A percentile compares a stretch with the other conserved stretches of the same genome.
Conservation (phyloP, 2,329 filamentous ascomycete genomes). For the Aspergillus luchuensis region DNA sequence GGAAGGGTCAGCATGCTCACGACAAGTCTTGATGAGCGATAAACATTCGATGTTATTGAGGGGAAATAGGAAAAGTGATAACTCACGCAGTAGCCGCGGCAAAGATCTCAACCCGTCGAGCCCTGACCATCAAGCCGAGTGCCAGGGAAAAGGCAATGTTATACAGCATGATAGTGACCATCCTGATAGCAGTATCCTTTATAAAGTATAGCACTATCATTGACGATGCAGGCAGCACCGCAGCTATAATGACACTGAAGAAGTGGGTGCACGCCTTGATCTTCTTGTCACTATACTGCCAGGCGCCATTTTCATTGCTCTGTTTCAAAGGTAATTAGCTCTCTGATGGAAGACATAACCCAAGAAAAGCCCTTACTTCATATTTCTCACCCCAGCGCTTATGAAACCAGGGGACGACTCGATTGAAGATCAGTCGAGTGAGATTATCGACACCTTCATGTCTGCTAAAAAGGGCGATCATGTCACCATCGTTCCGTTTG, state of each 20-base stretch:
- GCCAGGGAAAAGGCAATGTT: conserved; percentile 5
- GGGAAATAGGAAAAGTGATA: no score
- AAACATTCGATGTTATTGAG: no score
- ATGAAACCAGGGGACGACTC: conserved; percentile 3
- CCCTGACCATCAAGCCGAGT: conserved; percentile 3
- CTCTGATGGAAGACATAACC: background rate
- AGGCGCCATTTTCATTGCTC: background rate
- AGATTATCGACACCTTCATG: conserved; percentile 3
- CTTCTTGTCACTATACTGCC: background rate
- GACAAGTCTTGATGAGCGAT: background rate
- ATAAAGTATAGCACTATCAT: conserved; percentile 7
- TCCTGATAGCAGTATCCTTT: background rate
- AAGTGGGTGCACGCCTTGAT: background rate
- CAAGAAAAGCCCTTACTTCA: background rate
- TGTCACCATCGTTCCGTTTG: background rate
- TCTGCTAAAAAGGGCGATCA: background rate
- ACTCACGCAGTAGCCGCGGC: conserved; percentile 11
- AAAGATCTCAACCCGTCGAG: conserved; percentile 4
- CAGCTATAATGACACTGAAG: background rate
- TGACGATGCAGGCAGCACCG: conserved; percentile 4
- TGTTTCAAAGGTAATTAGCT: background rate
- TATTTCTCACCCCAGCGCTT: background rate
- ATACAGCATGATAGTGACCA: conserved; percentile 7
- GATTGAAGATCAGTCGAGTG: conserved; percentile 2
- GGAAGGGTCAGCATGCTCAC: background rate